Evolutionary conservation across 1,284 basidiomycete species (phyloP), one percentile per base, ranked within the genome.

Genomic region (Mycena citricolor): DNA sequence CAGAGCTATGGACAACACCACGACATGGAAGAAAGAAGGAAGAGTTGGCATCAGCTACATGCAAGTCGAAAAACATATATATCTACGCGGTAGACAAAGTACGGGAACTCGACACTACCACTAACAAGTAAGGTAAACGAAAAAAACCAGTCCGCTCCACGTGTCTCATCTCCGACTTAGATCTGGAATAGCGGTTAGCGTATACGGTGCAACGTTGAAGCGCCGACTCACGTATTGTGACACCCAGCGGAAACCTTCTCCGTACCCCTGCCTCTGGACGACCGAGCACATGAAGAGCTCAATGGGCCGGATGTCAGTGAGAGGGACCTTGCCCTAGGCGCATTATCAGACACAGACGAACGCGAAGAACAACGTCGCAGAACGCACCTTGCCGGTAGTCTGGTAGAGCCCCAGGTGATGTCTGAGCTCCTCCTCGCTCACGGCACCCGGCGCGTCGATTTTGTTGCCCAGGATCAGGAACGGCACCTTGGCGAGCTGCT

Each of bases 271-370:
- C 66, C 95, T 83, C 81, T 97, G 94, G 47, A 99, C 95, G 49
- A 99, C 95, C 13, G 97, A 99, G 76, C 94, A 98, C 97, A 99
- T 99, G 83, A 98, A 99, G 61, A 99, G 82, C 69, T 99, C 97
- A 67, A 99, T 97, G 24, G 97, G 95, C 54, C 97, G 85, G 59
- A 99, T 98, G 69, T 98, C 95, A 60, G 79, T 89, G 59, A 99
- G 83, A 51, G 94, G 94, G 30, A 97, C 90, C 67, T 98, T 97
- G 66, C 97, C 97, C 93, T 95, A 39, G 49, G 30, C 25, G 44
- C 8, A 33, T 24, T 69, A 42, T 42, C 12, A 37, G n/a, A 13
- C n/a, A 25, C 42, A 24, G 28, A 8, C 20, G n/a, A 42, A 29
- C 20, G n/a, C 21, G 16, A 19, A 19, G 37, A 13, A 37, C 30